These are phyloP conservation scores for Simmondsia chinensis DNA, from an alignment of 148 eudicot species.

Conservation along the genomic window DNA sequence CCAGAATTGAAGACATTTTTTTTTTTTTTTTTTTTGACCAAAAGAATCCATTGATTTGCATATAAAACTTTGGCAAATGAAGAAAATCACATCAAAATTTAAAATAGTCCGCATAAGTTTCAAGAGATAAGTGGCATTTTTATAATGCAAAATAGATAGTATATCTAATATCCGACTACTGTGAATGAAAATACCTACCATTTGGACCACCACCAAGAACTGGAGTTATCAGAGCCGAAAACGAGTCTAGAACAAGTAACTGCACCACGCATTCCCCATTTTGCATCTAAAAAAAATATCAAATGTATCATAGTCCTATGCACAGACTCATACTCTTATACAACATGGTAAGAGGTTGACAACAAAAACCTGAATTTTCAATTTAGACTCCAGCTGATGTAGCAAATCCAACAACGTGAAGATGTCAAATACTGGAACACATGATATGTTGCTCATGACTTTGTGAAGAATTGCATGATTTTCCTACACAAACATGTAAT, in stretches of 20 bases:
- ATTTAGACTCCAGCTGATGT: slow-evolving; percentile 41
- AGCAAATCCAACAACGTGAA: slow-evolving; percentile 56
- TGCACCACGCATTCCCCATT: slow-evolving; percentile 23
- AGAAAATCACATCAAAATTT: too few species aligned
- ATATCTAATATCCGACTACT: not conserved
- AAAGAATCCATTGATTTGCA: too few species aligned
- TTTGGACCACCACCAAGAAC: slow-evolving; percentile 65
- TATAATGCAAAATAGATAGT: not conserved
- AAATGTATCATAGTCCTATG: too few species aligned
- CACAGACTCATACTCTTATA: too few species aligned
- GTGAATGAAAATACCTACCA: slow-evolving; percentile 29
- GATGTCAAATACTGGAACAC: slow-evolving; percentile 57
- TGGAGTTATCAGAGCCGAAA: slow-evolving; percentile 78
- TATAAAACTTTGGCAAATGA: too few species aligned
- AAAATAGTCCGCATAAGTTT: too few species aligned
- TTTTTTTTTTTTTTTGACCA: too few species aligned
- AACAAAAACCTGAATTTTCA: slow-evolving; percentile 50
- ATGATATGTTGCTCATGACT: slow-evolving; percentile 49
- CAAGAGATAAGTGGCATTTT: too few species aligned
- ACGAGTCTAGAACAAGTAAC: slow-evolving; percentile 69
- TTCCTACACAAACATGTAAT: slow-evolving; percentile 19
- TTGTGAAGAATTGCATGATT: slow-evolving; percentile 27
- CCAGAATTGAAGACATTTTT: too few species aligned
- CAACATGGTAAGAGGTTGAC: slow-evolving; percentile 1
- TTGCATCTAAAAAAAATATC: slow-evolving; percentile 23